Base-by-base conservation (phyloP, 2,329 filamentous ascomycete genomes). In the Diaporthe caulivora region DNA sequence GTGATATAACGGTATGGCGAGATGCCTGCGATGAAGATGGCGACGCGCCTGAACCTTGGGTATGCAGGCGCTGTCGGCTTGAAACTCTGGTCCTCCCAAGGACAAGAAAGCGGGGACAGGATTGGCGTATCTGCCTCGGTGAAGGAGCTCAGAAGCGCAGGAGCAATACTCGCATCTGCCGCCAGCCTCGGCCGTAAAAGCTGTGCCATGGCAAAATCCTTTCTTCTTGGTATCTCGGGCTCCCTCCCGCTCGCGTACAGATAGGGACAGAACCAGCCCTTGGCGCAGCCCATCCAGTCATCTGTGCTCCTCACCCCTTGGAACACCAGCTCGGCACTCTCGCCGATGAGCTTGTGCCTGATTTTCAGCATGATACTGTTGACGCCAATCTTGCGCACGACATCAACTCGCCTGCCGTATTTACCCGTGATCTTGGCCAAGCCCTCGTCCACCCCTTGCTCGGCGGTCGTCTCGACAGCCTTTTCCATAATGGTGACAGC, bases 261-360 rank as follows among this genome's bases (percentile, higher is more conserved):
- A 17, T 77, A 77, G 2, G 76, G 76, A 40, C 76, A 77, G 49
- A 77, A 77, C 76, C 76, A 77, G 7, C 75, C 76, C 67, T 74
- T 77, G n/a, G 75, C 73, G n/a, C 75, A 77, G 9, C 51, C 71
- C 54, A 75, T 60, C 60, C 70, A 69, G 68, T 76, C 68, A 6
- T 34, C 55, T 10, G 76, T 71, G 15, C 71, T 58, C 24, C 70
- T 44, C 18, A 70, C 74, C 24, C 71, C 76, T 26, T 72, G 72
- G 54, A 77, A 75, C 9, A 67, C 70, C 29, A 77, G 57, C 74
- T 76, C 74, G 49, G 76, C 76, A 17, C 65, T 51, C 72, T 77
- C 76, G 18, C 76, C 76, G 40, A 77, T 74, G 54, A 77, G 70
- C 64, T 77, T 77, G 40, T 77, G 76, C 70, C 53, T 70, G 72